A percentile compares a stretch with the other conserved stretches of the same genome.
phyloP scores from a whole-genome alignment of 441 rosid genomes.

The Hypseocharis bilobata region DNA sequence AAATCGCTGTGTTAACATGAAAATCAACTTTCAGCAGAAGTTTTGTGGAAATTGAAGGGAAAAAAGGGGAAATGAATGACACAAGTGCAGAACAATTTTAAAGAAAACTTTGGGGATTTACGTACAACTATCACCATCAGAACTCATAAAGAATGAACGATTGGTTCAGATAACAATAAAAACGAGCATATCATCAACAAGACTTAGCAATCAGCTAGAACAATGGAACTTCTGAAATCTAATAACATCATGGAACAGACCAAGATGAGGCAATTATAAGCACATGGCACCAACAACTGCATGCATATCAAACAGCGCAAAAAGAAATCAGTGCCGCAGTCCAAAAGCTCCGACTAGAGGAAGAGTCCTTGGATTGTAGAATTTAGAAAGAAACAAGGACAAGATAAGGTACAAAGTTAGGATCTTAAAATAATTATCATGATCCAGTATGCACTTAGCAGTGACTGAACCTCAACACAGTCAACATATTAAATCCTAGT shows the following conservation, averaged over 20 bases:
- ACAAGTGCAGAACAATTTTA: not conserved
- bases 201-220: not conserved
- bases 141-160: not conserved
- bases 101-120: not conserved
- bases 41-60: too few species aligned
- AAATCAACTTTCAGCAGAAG: slow-evolving; percentile 15
- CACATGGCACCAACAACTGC: not conserved
- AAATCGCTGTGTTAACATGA: slow-evolving; percentile 48
- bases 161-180: not conserved
- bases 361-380: not conserved
- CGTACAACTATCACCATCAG: not conserved
- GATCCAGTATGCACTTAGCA: not conserved
- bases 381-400: not conserved
- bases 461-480: not conserved
- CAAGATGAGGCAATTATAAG: not conserved
- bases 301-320: not conserved
- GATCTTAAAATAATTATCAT: not conserved
- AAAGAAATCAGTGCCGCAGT: not conserved
- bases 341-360: not conserved
- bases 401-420: not conserved
- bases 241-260: not conserved
- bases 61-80: not conserved
- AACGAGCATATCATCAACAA: not conserved
- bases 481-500: not conserved
- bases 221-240: not conserved